These are phyloP conservation scores for Epichloe typhina DNA, from an alignment of 2,329 filamentous ascomycete genomes.

Conservation along the genomic window DNA sequence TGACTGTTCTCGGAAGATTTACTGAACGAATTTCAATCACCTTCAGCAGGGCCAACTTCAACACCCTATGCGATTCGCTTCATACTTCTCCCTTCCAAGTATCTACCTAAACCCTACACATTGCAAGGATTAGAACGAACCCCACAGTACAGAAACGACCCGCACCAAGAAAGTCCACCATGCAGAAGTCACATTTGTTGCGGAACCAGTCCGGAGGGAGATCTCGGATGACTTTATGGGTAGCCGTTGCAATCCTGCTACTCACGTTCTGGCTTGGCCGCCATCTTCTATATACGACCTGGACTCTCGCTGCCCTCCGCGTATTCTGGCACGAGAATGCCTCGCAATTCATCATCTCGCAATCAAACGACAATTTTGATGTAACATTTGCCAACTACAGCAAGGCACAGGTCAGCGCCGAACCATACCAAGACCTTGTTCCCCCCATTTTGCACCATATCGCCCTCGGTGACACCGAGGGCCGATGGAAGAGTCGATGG, in stretches of 20 bases:
- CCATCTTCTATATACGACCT: slow-evolving; percentile 13
- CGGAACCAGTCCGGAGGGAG: slow-evolving; percentile 5
- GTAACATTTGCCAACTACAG: slow-evolving; percentile 21
- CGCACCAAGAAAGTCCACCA: background rate
- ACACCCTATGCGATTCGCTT: background rate
- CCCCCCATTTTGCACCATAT: slow-evolving; percentile 24
- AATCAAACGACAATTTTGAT: slow-evolving; percentile 17
- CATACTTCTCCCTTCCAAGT: background rate
- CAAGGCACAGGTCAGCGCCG: slow-evolving; percentile 15
- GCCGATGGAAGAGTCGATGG: slow-evolving; percentile 14
- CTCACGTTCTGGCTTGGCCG: slow-evolving; percentile 8
- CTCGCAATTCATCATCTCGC: slow-evolving; percentile 16
- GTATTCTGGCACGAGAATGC: slow-evolving; percentile 14
- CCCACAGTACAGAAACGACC: background rate
- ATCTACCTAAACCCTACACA: background rate
- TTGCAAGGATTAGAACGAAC: background rate
- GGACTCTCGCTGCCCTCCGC: slow-evolving; percentile 17
- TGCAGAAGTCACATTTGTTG: slow-evolving; percentile 4
- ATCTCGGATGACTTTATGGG: slow-evolving; percentile 5
- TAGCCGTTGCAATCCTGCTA: slow-evolving; percentile 2
- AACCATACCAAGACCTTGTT: slow-evolving; percentile 17
- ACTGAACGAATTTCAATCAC: background rate
- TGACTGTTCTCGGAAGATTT: background rate
- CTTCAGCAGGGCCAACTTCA: background rate
- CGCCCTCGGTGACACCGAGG: slow-evolving; percentile 14